Evolutionary conservation across 306 rosid species (phyloP).

Genomic region (Rosa persica): DNA sequence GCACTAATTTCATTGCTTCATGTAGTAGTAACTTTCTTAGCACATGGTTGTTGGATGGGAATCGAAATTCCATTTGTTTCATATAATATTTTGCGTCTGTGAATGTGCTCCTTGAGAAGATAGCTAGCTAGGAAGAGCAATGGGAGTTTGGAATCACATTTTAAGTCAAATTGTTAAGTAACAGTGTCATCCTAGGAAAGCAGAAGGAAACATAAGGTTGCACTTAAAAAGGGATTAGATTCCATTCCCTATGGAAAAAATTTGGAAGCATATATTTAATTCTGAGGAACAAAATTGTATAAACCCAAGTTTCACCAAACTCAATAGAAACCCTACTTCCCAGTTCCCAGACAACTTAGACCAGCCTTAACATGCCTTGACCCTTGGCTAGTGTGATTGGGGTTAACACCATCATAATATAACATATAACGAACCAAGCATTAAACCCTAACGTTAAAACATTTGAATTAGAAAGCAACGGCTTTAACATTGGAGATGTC

Average conservation of each 20-base stretch:
- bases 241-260: slow-evolving; percentile 24
- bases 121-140: background rate
- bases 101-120: slow-evolving; percentile 11
- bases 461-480: background rate
- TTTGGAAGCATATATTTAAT: slow-evolving; percentile 13
- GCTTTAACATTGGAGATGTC: background rate
- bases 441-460: background rate
- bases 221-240: slow-evolving; percentile 22
- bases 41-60: slow-evolving; percentile 13
- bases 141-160: slow-evolving; percentile 3
- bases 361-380: slow-evolving; percentile 36
- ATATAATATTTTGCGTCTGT: background rate
- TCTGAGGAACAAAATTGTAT: slow-evolving; percentile 28
- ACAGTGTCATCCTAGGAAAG: slow-evolving; percentile 19
- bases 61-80: slow-evolving; percentile 10
- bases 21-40: background rate
- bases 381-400: background rate
- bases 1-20: slow-evolving; percentile 6
- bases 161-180: slow-evolving; percentile 32
- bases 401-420: background rate
- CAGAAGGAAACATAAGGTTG: slow-evolving; percentile 21
- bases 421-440: background rate
- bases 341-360: slow-evolving; percentile 26
- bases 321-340: slow-evolving; percentile 29
- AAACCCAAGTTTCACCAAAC: slow-evolving; percentile 34